Evolutionary conservation across 176 grass and related monocot genomes (phyloP), one percentile per base, ranked within the genome.

Genomic region (Oryza longistaminata): DNA sequence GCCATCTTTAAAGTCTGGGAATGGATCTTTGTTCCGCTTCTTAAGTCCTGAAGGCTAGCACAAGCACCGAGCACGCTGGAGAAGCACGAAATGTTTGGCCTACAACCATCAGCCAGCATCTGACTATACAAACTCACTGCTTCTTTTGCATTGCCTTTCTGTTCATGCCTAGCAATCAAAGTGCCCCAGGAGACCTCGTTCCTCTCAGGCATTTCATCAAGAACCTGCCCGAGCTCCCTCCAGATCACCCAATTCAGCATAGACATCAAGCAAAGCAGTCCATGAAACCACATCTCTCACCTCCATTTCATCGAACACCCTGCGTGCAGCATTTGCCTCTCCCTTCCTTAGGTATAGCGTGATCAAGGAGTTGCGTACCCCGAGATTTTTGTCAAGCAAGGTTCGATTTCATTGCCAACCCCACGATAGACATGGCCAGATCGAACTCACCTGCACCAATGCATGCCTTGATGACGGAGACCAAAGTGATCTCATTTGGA

Each of bases 381-480:
- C 79, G 0, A 90, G 55, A 77, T 75, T 87, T 52, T 80, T 73
- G 21, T 88, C 87, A 71, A 94, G 87, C 35, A 90, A 83, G n/a
- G 74, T 85, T 92, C 16, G 82, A 88, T 85, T 97, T 97, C 26
- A 97, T 62, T 1, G 87, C 85, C 70, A 94, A 24, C 31, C 89
- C 89, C 46, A 94, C 44, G 14, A 86, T 58, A 26, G 89, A 81
- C 85, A 83, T 67, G 14, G 84, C 89, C 13, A 88, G 55, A 78
- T 66, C 87, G 80, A 94, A 97, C 75, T 88, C 92, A 11, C 78
- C 62, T 71, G 70, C 90, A 66, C 83, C 75, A 3, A 75, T 53
- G 29, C 91, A 97, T 9, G 91, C 91, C 81, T 88, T 97, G 74
- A 94, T 83, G n/a, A 90, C 68, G 21, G 71, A 97, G n/a, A 85